Percentiles rank a stretch among this genome's conserved stretches.
Conservation (phyloP, 768 basidiomycete genomes). For the Russula earlei region DNA sequence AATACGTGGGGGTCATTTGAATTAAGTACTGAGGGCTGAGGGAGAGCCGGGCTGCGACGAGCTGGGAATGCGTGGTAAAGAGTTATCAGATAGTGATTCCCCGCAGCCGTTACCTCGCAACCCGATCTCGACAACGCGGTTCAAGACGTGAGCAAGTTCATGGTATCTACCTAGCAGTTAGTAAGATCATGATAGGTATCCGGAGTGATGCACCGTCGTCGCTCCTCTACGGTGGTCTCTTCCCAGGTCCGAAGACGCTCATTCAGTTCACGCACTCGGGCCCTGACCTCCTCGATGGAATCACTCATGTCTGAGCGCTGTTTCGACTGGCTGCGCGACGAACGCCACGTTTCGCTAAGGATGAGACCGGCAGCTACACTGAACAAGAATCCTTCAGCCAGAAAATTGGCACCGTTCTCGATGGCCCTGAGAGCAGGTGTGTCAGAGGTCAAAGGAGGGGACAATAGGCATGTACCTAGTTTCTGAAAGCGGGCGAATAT, state of each 20-base stretch:
- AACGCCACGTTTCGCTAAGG: constrained; percentile 67
- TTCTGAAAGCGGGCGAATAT: constrained; percentile 71
- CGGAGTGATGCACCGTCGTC: constrained; percentile 31
- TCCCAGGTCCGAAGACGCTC: constrained; percentile 34
- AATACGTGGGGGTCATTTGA: background rate
- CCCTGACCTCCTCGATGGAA: constrained; percentile 48
- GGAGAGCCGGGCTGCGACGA: background rate
- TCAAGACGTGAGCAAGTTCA: constrained; percentile 55
- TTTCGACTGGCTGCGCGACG: constrained; percentile 56
- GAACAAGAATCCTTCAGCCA: constrained; percentile 83
- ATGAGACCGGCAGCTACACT: constrained; percentile 65
- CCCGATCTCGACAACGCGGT: constrained; percentile 61
- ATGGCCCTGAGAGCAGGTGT: constrained; percentile 47
- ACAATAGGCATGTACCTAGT: constrained; percentile 38
- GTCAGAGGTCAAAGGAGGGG: background rate
- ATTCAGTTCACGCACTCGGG: constrained; percentile 39
- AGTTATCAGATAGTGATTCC: constrained; percentile 51
- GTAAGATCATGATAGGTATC: background rate
- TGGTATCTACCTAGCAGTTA: constrained; percentile 38
- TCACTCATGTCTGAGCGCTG: constrained; percentile 70
- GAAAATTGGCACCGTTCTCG: constrained; percentile 74
- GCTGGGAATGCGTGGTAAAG: constrained; percentile 36
- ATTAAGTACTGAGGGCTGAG: background rate
- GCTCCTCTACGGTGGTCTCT: constrained; percentile 36
- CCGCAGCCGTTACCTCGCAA: constrained; percentile 52